Evolutionary conservation across 2,329 filamentous ascomycete species (phyloP), one percentile per base, ranked within the genome.

Genomic region (Neopestalotiopsis clavispora): DNA sequence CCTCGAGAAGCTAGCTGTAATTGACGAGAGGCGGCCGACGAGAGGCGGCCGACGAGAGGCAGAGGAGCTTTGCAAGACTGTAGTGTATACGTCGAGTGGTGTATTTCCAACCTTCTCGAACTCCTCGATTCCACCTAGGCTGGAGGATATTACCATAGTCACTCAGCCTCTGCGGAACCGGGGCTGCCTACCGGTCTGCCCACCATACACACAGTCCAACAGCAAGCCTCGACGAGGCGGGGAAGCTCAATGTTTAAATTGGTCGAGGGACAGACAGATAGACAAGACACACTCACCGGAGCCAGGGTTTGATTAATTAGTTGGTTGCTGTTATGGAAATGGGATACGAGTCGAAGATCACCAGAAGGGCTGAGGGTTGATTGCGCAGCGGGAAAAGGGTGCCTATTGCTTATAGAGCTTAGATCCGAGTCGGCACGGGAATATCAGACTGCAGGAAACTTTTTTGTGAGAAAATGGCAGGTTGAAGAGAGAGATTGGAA

Each of bases 161-260:
- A n/a, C 14, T 59, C 57, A 23, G 6, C 57, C 23, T 28, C 23
- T 59, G 23, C 57, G 30, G 9, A 28, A 23, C 13, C 14, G 23
- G 57, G 30, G 14, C 59, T 6, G 28, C 40, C 28, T 38, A n/a
- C 20, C 5, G 49, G 59, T 17, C n/a, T 59, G 30, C 57, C 57
- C 57, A 59, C 45, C n/a, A 10, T 49, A 49, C 45, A 60, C 32
- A 40, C 32, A 42, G 23, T 40, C 60, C 60, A 40, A 28, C 38
- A 63, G 3, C 32, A 40, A 38, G 60, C 60, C 20, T 42, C 40
- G 20, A 65, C 30, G 40, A 45, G 42, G 62, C 62, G 62, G 62
- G 62, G 62, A 49, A 65, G 62, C 38, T 65, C 42, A 40, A 49
- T 49, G 62, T 13, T 65, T 65, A 52, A 28, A 40, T 42, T 38